A percentile compares a stretch with the other conserved stretches of the same genome.
Conservation (phyloP, 768 basidiomycete genomes). For the Suillus brevipes region DNA sequence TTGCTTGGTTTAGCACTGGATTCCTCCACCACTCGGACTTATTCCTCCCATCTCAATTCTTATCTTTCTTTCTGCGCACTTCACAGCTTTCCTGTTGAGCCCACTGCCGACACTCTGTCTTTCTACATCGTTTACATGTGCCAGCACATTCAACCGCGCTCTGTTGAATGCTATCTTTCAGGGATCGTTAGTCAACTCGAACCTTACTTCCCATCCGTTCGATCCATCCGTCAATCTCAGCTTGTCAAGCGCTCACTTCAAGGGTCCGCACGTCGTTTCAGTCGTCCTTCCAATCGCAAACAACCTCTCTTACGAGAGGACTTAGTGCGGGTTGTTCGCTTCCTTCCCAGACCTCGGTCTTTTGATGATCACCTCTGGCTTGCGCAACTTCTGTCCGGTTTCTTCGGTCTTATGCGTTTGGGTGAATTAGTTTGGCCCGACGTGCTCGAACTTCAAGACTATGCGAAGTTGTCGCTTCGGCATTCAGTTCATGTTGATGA, state of each 20-base stretch:
- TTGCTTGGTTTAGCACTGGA: constrained; percentile 35
- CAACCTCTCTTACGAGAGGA: no score
- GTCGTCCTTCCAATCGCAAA: no score
- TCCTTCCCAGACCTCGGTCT: no score
- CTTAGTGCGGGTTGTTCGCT: no score
- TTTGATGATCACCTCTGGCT: no score
- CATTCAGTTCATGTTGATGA: constrained; percentile 6
- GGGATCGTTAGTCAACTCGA: constrained; percentile 26
- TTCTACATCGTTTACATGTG: constrained; percentile 19
- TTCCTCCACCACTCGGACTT: constrained; percentile 20
- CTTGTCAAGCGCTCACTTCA: no score
- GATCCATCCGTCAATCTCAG: no score
- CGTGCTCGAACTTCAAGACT: neutral
- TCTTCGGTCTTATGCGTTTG: no score
- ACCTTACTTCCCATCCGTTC: neutral
- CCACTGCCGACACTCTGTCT: constrained; percentile 26
- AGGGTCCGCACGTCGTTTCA: no score
- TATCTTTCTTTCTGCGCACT: constrained; percentile 36
- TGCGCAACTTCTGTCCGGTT: no score
- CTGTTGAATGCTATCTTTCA: constrained; percentile 25
- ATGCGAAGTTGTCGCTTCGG: neutral
- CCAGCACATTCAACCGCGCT: constrained; percentile 21
- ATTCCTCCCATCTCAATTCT: constrained; percentile 37
- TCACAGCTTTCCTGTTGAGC: constrained; percentile 38
- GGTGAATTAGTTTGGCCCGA: constrained; percentile 25